phyloP scores from a whole-genome alignment of 495 filamentous ascomycete genomes.

The Cercophora samala region DNA sequence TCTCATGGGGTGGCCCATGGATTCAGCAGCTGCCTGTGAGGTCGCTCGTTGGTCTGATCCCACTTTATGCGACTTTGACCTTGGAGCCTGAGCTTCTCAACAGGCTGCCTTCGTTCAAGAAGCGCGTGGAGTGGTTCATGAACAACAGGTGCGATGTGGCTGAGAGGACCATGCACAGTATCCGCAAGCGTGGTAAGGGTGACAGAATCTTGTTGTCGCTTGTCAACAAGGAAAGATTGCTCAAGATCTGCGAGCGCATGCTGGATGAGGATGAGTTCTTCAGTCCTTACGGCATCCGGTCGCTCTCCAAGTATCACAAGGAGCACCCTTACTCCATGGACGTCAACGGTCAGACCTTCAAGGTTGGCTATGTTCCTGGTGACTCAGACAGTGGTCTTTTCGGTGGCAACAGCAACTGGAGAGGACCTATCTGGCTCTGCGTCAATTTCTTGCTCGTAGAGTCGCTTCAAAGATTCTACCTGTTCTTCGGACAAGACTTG shows the following conservation, averaged over 20 bases:
- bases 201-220: conserved; percentile 80
- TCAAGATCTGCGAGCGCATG: conserved; percentile 85
- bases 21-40: conserved; percentile 86
- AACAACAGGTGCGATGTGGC: conserved; percentile 79
- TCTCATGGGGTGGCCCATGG: conserved; percentile 90
- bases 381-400: conserved; percentile 93
- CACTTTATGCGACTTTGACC: conserved; percentile 85
- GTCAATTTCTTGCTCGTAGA: conserved; percentile 95
- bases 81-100: conserved; percentile 91
- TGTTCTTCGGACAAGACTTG: conserved; percentile 87
- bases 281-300: conserved; percentile 84
- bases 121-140: conserved; percentile 87
- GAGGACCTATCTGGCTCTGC: conserved; percentile 89
- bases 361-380: conserved; percentile 84
- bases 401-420: conserved; percentile 97
- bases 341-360: conserved; percentile 86
- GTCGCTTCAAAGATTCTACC: conserved; percentile 84
- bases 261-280: conserved; percentile 92
- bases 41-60: conserved; percentile 90
- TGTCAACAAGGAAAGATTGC: conserved; percentile 82
- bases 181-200: conserved; percentile 82
- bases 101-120: conserved; percentile 90
- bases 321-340: conserved; percentile 92
- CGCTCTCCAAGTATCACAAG: conserved; percentile 89
- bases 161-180: conserved; percentile 88